Evolutionary conservation across 805 yeast genomes (phyloP), one percentile per base, ranked within the genome.

Genomic region (Barnettozyma sucrosica): DNA sequence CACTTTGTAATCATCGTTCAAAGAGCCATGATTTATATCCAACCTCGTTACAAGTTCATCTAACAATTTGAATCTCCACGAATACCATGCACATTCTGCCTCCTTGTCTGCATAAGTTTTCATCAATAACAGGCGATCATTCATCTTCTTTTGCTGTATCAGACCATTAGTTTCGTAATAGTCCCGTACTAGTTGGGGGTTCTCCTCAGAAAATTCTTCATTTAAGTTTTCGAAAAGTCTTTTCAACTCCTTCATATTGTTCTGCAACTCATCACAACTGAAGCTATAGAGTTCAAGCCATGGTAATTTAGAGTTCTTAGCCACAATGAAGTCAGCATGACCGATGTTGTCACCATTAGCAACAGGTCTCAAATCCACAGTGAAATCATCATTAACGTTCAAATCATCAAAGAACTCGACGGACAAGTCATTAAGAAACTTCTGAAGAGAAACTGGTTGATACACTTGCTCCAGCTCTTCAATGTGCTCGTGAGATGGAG

Each of bases 391-490:
- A 40, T 55, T 51, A 37, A 61, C 44, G 24, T 59, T 53, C 46
- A 61, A 45, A 30, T 50, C 55, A 46, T 59, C 65, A 45, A 57
- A 61, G 42, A 61, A 61, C 28, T 58, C 63, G 41, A 61, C 55
- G 2, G 57, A 52, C 7, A 58, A 33, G 34, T 59, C 65, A 16
- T 40, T 51, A 38, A 61, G 45, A 38, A 61, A 61, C 23, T 55
- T 56, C 1, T 52, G 40, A 24, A 61, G 39, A 3, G 62, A 34
- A 2, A 57, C 61, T 13, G 63, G 62, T n/a, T 50, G 47, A 33
- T 59, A 56, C 26, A 45, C 58, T 2, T 38, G 19, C 5, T 44
- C 48, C 3, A 41, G 45, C 10, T 47, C 45, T 18, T 43, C 51
- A 23, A 32, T 45, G 30, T 52, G 48, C 21, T 59, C 61, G 38